Base-by-base conservation (phyloP, 306 rosid genomes). In the Neltuma alba region DNA sequence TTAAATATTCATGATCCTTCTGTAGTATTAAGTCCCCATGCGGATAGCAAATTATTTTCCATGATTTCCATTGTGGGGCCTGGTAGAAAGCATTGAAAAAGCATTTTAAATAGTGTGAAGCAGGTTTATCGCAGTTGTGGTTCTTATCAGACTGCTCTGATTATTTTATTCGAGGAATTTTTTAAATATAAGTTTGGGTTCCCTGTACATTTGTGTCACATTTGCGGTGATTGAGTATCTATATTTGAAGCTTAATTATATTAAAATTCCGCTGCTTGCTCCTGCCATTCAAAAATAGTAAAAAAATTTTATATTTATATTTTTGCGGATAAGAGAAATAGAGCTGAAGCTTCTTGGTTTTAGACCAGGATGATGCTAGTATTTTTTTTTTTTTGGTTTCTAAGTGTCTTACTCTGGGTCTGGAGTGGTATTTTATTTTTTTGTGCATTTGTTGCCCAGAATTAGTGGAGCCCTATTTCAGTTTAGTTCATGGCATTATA, bases 401-500 rank as follows among this genome's bases (percentile, higher is more conserved):
- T 27, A 13, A 14, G 14, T 66, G 7, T 70, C 57, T 70, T 27
- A 20, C 8, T 15, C 25, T 69, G 54, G 23, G 25, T 15, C 25
- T 69, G 54, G 23, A 41, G 31, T 25, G 57, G 25, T 27, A 70
- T 42, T 69, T 20, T 50, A 21, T 69, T 41, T 42, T 6, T 6
- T 68, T 34, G 27, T 34, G 15, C 42, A 16, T 11, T 64, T 9
- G 5, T 36, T 36, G 30, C 15, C 71, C 5, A n/a, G 10, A 63
- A 31, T 33, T 63, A 7, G 4, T 63, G 14, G 27, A 9, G 16
- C 72, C 75, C 27, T 61, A 47, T 36, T 73, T 33, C 40, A 13
- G 61, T 40, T 70, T 69, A n/a, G 12, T 8, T 70, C 28, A n/a
- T 52, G 50, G 54, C 41, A 13, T 67, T 78, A 75, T 78, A 2